Conservation (phyloP, 2,329 filamentous ascomycete species). For the Plenodomus tracheiphilus region DNA sequence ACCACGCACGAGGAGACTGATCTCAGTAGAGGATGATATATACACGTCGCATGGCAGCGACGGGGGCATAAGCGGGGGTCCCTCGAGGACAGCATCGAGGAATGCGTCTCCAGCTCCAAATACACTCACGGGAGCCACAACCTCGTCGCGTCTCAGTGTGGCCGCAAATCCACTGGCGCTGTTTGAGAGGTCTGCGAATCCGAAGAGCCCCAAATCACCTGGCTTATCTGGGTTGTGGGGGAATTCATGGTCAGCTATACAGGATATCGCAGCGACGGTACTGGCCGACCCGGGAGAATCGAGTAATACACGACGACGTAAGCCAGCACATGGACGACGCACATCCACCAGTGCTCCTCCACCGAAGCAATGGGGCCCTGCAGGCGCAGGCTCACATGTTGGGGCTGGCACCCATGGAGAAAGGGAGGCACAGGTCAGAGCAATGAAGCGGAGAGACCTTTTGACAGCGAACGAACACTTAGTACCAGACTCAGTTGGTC, state of each 20-base stretch:
- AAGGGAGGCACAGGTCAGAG: conserved; percentile 51
- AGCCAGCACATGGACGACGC: conserved; percentile 33
- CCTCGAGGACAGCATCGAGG: conserved; percentile 37
- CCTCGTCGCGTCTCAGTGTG: conserved; percentile 38
- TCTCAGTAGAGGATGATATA: conserved; percentile 53
- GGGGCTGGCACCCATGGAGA: conserved; percentile 52
- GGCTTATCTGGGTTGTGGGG: conserved; percentile 52
- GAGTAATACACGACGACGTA: conserved; percentile 27
- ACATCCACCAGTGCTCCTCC: conserved; percentile 43
- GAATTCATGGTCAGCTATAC: conserved; percentile 53
- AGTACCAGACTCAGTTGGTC: conserved; percentile 50
- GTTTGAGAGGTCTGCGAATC: conserved; percentile 26
- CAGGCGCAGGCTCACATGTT: conserved; percentile 42
- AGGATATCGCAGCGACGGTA: conserved; percentile 54
- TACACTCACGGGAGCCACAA: conserved; percentile 19
- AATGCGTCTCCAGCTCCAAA: conserved; percentile 48
- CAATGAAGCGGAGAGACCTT: conserved; percentile 55
- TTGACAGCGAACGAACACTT: conserved; percentile 47
- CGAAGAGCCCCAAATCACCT: conserved; percentile 27
- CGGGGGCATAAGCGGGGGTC: conserved; percentile 44
- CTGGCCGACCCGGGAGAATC: conserved; percentile 39
- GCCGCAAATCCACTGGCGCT: conserved; percentile 31
- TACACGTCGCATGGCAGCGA: conserved; percentile 41
- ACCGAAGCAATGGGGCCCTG: conserved; percentile 54
- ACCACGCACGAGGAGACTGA: conserved; percentile 52